Conservation (phyloP, 768 basidiomycete genomes). For the Russula brevipes region DNA sequence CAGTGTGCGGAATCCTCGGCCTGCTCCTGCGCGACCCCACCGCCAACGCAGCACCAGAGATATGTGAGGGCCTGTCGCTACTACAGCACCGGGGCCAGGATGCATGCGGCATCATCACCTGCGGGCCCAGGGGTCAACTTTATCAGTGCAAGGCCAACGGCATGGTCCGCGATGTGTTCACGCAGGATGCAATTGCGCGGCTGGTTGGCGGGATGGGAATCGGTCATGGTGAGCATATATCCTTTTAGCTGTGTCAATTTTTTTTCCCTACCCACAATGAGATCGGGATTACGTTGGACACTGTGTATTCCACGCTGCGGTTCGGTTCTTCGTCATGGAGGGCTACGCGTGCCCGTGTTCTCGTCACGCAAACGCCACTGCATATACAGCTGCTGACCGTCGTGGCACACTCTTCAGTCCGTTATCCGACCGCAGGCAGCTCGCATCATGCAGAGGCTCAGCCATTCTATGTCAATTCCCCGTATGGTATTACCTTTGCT, state of each 20-base stretch:
- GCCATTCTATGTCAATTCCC: slow-evolving; percentile 99
- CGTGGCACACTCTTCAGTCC: slow-evolving; percentile 46
- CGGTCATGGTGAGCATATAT: slow-evolving; percentile 70
- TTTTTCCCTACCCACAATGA: too few relatives aligned
- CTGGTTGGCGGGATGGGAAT: slow-evolving; percentile 95
- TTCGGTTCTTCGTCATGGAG: too few relatives aligned
- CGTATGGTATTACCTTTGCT: slow-evolving; percentile 96
- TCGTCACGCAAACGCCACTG: background rate
- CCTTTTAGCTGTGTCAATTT: too few relatives aligned
- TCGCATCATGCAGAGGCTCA: slow-evolving; percentile 97
- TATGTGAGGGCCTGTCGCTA: slow-evolving; percentile 90
- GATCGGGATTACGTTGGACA: too few relatives aligned
- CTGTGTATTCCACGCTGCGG: too few relatives aligned
- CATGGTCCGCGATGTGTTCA: slow-evolving; percentile 98
- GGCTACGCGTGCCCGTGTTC: too few relatives aligned
- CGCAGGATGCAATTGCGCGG: slow-evolving; percentile 65
- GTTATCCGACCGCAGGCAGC: slow-evolving; percentile 97
- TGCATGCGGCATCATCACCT: slow-evolving; percentile 95
- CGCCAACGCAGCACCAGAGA: slow-evolving; percentile 75
- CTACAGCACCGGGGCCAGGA: slow-evolving; percentile 98
- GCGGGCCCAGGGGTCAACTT: slow-evolving; percentile 90
- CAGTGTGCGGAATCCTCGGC: slow-evolving; percentile 92
- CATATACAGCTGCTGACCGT: background rate
- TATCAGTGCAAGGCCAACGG: slow-evolving; percentile 99
- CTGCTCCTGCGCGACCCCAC: slow-evolving; percentile 75